A percentile compares a stretch with the other conserved stretches of the same genome.
phyloP scores from a whole-genome alignment of 2,329 filamentous ascomycete species.

The Talaromyces verruculosus region DNA sequence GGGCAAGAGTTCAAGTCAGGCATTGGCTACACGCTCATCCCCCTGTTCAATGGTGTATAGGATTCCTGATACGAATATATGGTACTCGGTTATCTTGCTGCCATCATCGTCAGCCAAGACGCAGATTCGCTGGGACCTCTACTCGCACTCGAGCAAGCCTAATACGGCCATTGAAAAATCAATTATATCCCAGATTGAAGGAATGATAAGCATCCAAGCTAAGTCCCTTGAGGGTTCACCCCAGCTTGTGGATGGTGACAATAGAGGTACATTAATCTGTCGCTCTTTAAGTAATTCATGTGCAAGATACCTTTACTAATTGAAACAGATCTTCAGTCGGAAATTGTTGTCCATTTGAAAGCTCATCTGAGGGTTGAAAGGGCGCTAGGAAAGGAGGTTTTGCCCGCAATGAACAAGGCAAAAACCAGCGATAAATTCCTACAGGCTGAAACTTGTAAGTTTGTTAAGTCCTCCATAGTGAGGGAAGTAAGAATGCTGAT shows the following conservation, averaged over 20 bases:
- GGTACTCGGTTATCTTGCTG: constrained; percentile 30
- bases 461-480: background rate
- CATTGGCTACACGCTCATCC: constrained; percentile 23
- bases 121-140: constrained; percentile 35
- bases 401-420: constrained; percentile 19
- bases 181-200: constrained; percentile 12
- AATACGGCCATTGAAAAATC: constrained; percentile 6
- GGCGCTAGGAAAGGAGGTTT: constrained; percentile 19
- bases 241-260: background rate
- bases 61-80: constrained; percentile 21
- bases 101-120: constrained; percentile 31
- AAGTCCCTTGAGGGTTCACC: constrained; percentile 11
- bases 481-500: background rate
- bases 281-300: background rate
- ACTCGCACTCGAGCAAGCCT: constrained; percentile 13
- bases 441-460: constrained; percentile 22
- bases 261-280: constrained; percentile 9
- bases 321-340: constrained; percentile 14
- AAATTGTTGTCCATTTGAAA: constrained; percentile 22
- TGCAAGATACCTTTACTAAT: background rate
- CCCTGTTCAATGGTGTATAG: constrained; percentile 29
- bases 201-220: constrained; percentile 10
- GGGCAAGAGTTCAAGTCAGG: background rate
- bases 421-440: constrained; percentile 18
- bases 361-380: constrained; percentile 23